These are phyloP conservation scores for Cynara cardunculus DNA, from an alignment of 129 eudicot genomes.

Conservation along the genomic window DNA sequence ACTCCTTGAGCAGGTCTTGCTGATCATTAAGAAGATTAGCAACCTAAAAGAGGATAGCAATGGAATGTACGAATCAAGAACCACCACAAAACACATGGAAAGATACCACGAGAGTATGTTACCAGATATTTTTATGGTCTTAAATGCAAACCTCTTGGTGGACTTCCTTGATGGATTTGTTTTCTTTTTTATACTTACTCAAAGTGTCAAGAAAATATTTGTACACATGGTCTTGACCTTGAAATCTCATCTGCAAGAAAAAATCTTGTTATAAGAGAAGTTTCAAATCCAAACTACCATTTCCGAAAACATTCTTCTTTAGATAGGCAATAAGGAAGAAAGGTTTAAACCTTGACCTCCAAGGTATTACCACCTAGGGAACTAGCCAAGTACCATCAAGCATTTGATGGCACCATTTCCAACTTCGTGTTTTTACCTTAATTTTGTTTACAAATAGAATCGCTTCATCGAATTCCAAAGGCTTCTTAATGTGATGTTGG, in stretches of 20 bases:
- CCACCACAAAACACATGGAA: background rate
- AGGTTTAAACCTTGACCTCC: conserved; percentile 1
- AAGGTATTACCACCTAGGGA: background rate
- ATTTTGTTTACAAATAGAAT: conserved; percentile 71
- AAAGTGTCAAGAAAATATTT: conserved; percentile 79
- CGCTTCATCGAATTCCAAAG: conserved; percentile 66
- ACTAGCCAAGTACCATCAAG: background rate
- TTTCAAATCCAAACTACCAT: background rate
- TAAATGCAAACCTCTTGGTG: conserved; percentile 60
- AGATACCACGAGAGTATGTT: background rate
- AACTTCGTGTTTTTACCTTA: conserved; percentile 52
- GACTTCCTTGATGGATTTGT: conserved; percentile 61
- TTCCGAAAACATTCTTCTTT: background rate
- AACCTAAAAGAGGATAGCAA: conserved; percentile 52
- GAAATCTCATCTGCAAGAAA: conserved; percentile 72
- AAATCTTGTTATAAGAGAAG: conserved; percentile 12
- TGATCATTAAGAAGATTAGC: conserved; percentile 74
- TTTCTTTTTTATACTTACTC: conserved; percentile 66
- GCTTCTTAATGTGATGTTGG: conserved; percentile 50
- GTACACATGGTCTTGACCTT: conserved; percentile 86
- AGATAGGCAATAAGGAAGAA: background rate
- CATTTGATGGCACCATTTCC: conserved; percentile 7
- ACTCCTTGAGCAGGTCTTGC: conserved; percentile 74
- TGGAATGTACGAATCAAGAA: conserved; percentile 7
- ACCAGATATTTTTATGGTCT: background rate